phyloP scores from a whole-genome alignment of 2,329 filamentous ascomycete genomes.

The Fusarium coffeatum region DNA sequence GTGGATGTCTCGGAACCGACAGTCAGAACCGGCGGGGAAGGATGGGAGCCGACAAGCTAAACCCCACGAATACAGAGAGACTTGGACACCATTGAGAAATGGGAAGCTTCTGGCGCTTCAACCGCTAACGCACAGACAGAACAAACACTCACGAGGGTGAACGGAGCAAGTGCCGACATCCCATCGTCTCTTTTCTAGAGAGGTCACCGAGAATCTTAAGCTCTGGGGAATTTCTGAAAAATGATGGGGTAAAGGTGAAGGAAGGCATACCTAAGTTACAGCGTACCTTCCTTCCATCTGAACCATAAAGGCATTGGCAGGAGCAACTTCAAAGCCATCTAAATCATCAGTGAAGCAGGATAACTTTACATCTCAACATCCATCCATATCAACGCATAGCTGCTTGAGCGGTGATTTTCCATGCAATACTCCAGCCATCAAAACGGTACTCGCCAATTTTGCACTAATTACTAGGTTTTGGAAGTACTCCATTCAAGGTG shows the following conservation, averaged over 20 bases:
- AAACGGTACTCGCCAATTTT: conserved; percentile 13
- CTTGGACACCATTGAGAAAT: conserved; percentile 10
- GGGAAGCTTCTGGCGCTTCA: conserved; percentile 34
- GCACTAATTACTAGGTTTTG: conserved; percentile 26
- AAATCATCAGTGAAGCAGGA: neutral
- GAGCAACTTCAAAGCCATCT: neutral
- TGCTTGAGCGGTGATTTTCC: neutral
- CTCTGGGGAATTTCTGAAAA: conserved; percentile 20
- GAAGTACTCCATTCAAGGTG: conserved; percentile 15
- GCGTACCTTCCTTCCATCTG: neutral
- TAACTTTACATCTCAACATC: neutral
- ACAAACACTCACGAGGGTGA: neutral
- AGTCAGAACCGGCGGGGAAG: conserved; percentile 21
- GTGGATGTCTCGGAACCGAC: conserved; percentile 24
- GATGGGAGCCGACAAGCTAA: conserved; percentile 22
- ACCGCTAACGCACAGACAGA: conserved; percentile 9
- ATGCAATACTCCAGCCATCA: neutral
- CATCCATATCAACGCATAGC: neutral
- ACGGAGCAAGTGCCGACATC: conserved; percentile 8
- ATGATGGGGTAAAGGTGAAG: conserved; percentile 19
- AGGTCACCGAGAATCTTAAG: conserved; percentile 15
- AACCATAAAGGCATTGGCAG: neutral
- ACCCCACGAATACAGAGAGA: conserved; percentile 10
- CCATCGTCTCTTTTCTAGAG: neutral
- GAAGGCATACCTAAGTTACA: neutral